Evolutionary conservation across 2,329 filamentous ascomycete species (phyloP).

Genomic region (Hymenoscyphus albidus): DNA sequence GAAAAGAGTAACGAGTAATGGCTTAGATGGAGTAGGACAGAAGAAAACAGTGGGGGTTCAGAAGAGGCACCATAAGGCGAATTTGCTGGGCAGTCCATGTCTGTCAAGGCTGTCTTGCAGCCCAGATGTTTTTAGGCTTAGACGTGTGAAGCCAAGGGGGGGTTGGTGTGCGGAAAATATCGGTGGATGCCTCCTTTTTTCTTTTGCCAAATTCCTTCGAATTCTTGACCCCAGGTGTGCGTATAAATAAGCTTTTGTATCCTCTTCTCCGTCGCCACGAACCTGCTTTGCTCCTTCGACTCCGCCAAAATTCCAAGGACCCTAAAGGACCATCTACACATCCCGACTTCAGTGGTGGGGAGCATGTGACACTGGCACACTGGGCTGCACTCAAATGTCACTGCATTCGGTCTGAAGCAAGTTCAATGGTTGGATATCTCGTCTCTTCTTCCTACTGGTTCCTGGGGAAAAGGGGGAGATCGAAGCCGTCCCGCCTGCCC

Average conservation of each 20-base stretch:
- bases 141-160: not conserved
- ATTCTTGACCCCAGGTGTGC: not conserved
- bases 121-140: not conserved
- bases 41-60: not conserved
- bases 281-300: constrained; percentile 12
- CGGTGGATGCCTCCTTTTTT: not conserved
- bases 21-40: not conserved
- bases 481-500: constrained; percentile 16
- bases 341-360: constrained; percentile 2
- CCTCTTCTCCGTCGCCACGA: constrained; percentile 8
- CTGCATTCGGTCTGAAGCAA: not conserved
- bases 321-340: not conserved
- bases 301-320: not conserved
- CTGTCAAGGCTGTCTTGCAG: not conserved
- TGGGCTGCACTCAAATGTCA: not conserved
- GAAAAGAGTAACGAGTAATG: constrained; percentile 1
- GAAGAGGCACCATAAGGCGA: not conserved
- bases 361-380: not conserved
- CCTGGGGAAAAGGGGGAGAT: constrained; percentile 14
- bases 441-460: constrained; percentile 27
- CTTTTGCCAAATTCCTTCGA: not conserved
- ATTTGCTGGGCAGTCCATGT: not conserved
- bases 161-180: not conserved
- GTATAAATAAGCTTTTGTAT: not conserved
- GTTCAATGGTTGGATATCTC: constrained; percentile 29